Evolutionary conservation across 257 asterid species (phyloP).

Genomic region (Solanum medicagineum): DNA sequence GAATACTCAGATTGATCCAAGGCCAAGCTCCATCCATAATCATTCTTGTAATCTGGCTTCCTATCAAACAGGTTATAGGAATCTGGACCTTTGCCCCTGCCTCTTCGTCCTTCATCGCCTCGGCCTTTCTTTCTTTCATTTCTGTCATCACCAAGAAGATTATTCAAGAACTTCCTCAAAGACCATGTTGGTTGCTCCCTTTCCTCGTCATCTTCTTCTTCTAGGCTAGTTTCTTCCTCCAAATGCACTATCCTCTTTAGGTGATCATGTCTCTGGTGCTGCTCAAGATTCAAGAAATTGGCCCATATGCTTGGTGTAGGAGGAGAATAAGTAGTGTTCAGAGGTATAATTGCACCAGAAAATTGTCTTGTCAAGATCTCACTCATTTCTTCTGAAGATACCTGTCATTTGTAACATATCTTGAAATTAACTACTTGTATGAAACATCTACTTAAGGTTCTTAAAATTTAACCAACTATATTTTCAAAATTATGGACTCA

Average conservation of each 20-base stretch:
- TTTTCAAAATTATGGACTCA: background rate
- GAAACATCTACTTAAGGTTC: background rate
- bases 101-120: background rate
- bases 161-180: slow-evolving; percentile 33
- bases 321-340: slow-evolving; percentile 12
- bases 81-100: slow-evolving; percentile 30
- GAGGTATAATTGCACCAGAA: slow-evolving; percentile 45
- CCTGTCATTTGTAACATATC: slow-evolving; percentile 16
- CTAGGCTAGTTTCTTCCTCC: background rate
- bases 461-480: background rate
- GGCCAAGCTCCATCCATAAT: slow-evolving; percentile 76
- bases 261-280: slow-evolving; percentile 22
- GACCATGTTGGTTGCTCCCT: slow-evolving; percentile 37
- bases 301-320: slow-evolving; percentile 40
- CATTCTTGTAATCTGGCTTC: slow-evolving; percentile 47
- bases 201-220: background rate
- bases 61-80: slow-evolving; percentile 48
- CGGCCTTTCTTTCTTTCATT: background rate
- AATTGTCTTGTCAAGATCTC: slow-evolving; percentile 31
- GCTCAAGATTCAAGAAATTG: slow-evolving; percentile 33
- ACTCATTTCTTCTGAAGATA: slow-evolving; percentile 28
- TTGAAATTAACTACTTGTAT: background rate
- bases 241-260: slow-evolving; percentile 31
- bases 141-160: slow-evolving; percentile 21
- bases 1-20: slow-evolving; percentile 45